Percentiles rank a stretch among this genome's conserved stretches.
Evolutionary conservation across 139 green algal genomes (phyloP).

Genomic region (Closterium sp.): DNA sequence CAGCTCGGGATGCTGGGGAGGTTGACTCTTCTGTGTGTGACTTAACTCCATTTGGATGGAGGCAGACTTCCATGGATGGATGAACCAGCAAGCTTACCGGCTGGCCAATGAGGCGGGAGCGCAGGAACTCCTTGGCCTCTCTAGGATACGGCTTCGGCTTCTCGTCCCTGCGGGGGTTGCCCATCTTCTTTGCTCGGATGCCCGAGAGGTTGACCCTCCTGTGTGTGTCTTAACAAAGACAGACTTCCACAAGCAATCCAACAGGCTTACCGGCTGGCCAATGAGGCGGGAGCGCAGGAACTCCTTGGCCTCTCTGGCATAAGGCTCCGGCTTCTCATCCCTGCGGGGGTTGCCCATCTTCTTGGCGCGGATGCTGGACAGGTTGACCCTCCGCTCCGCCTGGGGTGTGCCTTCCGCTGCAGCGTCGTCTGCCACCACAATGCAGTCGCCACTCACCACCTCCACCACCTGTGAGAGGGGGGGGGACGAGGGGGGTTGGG

Average conservation of each 20-base stretch:
- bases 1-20: no score
- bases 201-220: constrained; percentile 78
- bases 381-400: constrained; percentile 75
- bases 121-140: constrained; percentile 90
- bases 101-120: constrained; percentile 61
- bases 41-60: background rate
- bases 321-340: constrained; percentile 72
- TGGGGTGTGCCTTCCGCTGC: constrained; percentile 24
- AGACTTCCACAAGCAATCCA: background rate
- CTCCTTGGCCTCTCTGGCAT: constrained; percentile 83
- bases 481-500: background rate
- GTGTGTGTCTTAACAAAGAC: no score
- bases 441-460: constrained; percentile 85
- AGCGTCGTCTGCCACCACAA: constrained; percentile 76
- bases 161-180: constrained; percentile 57
- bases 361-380: constrained; percentile 82
- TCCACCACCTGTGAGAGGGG: constrained; percentile 78
- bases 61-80: no score
- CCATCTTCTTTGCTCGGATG: constrained; percentile 74
- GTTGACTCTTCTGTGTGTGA: no score
- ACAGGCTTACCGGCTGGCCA: constrained; percentile 44
- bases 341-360: constrained; percentile 64
- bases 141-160: constrained; percentile 70
- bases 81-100: constrained; percentile 28
- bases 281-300: constrained; percentile 74